Conservation (phyloP, 805 yeast genomes). For the Saccharomycopsis synnaedendra region DNA sequence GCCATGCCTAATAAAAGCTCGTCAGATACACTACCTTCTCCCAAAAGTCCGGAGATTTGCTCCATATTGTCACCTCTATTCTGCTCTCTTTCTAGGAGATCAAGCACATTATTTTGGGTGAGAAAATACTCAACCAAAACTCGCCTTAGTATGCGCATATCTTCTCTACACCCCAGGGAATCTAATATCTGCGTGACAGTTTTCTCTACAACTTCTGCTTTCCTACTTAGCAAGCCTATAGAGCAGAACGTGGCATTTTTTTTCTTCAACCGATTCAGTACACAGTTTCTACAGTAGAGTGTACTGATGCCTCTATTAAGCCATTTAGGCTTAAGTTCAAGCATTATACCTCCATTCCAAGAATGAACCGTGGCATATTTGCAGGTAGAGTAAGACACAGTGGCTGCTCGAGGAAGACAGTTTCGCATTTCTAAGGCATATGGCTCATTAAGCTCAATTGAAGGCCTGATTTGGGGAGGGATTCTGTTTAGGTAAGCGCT, state of each 20-base stretch:
- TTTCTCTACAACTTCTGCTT: conserved; percentile 22
- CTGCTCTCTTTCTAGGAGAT: conserved; percentile 24
- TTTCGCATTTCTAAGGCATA: conserved; percentile 2
- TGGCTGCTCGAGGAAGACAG: conserved; percentile 13
- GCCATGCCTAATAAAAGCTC: conserved; percentile 40
- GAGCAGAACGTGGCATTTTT: conserved; percentile 32
- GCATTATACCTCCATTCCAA: conserved; percentile 16
- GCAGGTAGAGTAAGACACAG: conserved; percentile 21
- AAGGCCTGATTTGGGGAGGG: not conserved
- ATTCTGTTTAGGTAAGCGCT: not conserved
- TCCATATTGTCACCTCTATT: conserved; percentile 21
- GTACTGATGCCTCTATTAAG: conserved; percentile 33
- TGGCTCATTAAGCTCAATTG: conserved; percentile 18
- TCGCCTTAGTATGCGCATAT: not conserved
- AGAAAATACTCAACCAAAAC: conserved; percentile 8
- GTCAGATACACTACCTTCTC: conserved; percentile 24
- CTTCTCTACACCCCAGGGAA: not conserved
- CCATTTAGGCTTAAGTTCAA: conserved; percentile 54
- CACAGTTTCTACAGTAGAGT: conserved; percentile 42
- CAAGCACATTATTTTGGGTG: conserved; percentile 22
- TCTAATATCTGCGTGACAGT: conserved; percentile 22
- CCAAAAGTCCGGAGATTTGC: conserved; percentile 22
- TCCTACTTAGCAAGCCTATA: conserved; percentile 29
- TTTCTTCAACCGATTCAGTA: conserved; percentile 25
- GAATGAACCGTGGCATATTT: conserved; percentile 23